Evolutionary conservation across 768 basidiomycete species (phyloP), one percentile per base, ranked within the genome.

Genomic region (Amyloporia xantha): DNA sequence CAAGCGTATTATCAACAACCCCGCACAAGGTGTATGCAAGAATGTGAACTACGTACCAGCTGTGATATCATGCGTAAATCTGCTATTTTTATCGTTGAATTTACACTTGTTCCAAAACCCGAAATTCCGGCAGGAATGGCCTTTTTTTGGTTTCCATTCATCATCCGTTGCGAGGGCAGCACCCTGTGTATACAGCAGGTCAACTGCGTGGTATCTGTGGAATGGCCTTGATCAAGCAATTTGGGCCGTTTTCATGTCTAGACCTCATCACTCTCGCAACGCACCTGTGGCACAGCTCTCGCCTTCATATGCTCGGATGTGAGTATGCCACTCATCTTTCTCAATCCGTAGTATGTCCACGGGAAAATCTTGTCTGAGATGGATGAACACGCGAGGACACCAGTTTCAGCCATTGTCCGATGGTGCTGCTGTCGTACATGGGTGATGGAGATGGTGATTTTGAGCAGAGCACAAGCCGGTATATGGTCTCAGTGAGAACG

Each of bases 401-500:
- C 53, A 54, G 28, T 52, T 50, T 53, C 56, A 57, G 19, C 36
- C 49, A 41, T 53, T 54, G 2, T 19, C 0, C 56, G 53, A 54
- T 75, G 58, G 53, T 77, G 71, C 4, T 53, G 40, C 5, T 26
- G 19, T 15, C 7, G 30, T 33, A 7, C 15, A 15, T 15, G 9
- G 30, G 30, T 33, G 7, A 10, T 33, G 9, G 15, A 33, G n/a
- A n/a, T n/a, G n/a, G n/a, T n/a, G n/a, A n/a, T n/a, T n/a, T n/a
- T n/a, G n/a, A n/a, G n/a, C n/a, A n/a, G n/a, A n/a, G n/a, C n/a
- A n/a, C n/a, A n/a, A n/a, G n/a, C n/a, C n/a, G n/a, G 9, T 15
- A 33, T 33, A 15, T 33, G 9, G 75, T 45, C 37, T 65, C 66
- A 0, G 66, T 62, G 50, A 67, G 72, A 24, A 59, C 26, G 21